phyloP scores from a whole-genome alignment of 352 stramenopile species.

The Globisporangium recalcitrans region DNA sequence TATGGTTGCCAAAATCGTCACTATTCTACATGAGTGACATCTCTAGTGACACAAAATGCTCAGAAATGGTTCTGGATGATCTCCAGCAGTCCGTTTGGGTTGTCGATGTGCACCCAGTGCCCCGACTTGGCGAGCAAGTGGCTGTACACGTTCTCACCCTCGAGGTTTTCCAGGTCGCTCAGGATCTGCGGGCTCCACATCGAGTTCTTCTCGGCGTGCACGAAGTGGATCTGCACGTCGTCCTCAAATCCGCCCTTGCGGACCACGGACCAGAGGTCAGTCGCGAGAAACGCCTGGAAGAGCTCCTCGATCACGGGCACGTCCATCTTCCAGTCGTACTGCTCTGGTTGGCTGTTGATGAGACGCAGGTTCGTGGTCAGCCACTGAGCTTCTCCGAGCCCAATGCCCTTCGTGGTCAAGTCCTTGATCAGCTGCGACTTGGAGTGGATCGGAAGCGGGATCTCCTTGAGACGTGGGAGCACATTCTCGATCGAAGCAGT shows the following conservation, averaged over 20 bases:
- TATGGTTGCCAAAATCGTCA: slow-evolving; percentile 3
- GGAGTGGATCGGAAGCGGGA: slow-evolving; percentile 63
- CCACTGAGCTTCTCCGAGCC: slow-evolving; percentile 68
- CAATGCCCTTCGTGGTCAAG: slow-evolving; percentile 53
- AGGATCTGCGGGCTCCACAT: slow-evolving; percentile 66
- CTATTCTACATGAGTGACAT: not conserved
- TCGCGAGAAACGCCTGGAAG: slow-evolving; percentile 57
- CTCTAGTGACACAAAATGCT: slow-evolving; percentile 1
- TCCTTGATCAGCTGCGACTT: slow-evolving; percentile 64
- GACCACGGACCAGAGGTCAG: slow-evolving; percentile 68
- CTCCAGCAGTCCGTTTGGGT: slow-evolving; percentile 61
- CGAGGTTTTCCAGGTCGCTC: slow-evolving; percentile 35
- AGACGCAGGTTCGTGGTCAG: slow-evolving; percentile 75
- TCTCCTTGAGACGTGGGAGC: slow-evolving; percentile 60
- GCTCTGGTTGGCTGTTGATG: slow-evolving; percentile 37
- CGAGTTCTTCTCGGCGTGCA: slow-evolving; percentile 64
- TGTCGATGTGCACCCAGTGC: slow-evolving; percentile 88
- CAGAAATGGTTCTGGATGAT: slow-evolving; percentile 47
- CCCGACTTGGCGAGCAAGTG: slow-evolving; percentile 67
- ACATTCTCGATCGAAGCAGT: slow-evolving; percentile 73
- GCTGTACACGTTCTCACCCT: slow-evolving; percentile 44
- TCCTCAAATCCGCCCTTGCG: slow-evolving; percentile 22
- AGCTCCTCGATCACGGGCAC: slow-evolving; percentile 67
- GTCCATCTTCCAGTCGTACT: slow-evolving; percentile 83
- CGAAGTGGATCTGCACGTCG: slow-evolving; percentile 67